Evolutionary conservation across 2,329 filamentous ascomycete species (phyloP), one percentile per base, ranked within the genome.

Genomic region (Neopestalotiopsis sp.): DNA sequence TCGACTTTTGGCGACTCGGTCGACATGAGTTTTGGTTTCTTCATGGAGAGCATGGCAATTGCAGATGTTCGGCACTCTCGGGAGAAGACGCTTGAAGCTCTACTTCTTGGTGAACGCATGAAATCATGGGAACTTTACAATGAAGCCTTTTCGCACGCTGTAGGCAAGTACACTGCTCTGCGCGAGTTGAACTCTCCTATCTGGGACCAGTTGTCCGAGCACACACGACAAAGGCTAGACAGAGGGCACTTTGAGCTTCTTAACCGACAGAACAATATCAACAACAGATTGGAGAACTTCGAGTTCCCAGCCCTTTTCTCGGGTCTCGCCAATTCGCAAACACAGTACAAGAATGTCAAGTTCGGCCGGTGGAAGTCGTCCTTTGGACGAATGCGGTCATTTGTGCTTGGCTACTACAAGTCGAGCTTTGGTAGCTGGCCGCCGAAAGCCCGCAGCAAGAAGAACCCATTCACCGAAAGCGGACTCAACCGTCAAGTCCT

Each of bases 291-390:
- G n/a, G 90, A 93, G 69, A 90, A 94, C 70, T 98, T 98, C 74
- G 94, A 98, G 40, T 98, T 97, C 74, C 94, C 95, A 0, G 92
- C 93, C 0, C 84, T 98, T 5, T 98, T 97, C 77, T 89, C 94
- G 0, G 96, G 96, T 42, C 90, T 94, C 72, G 95, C 94, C 76
- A 94, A 91, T 79, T 97, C 94, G 3, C 95, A 91, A 12, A 86
- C 86, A 0, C 94, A 97, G 79, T 90, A 93, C 71, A 95, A 91
- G 77, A 83, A 89, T 20, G 89, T 97, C 58, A 90, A 91, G 28
- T 98, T 97, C 84, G 94, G 94, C 79, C 87, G 88, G 34, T 98
- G 96, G 95, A 92, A 89, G 75, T 84, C 85, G 20, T 87, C 91
- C 2, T 98, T 95, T 77, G 82, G 87, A 69, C 89, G 88, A 68